These are phyloP conservation scores for Harringtonia aguacate DNA, from an alignment of 2,329 filamentous ascomycete species.

Conservation along the genomic window DNA sequence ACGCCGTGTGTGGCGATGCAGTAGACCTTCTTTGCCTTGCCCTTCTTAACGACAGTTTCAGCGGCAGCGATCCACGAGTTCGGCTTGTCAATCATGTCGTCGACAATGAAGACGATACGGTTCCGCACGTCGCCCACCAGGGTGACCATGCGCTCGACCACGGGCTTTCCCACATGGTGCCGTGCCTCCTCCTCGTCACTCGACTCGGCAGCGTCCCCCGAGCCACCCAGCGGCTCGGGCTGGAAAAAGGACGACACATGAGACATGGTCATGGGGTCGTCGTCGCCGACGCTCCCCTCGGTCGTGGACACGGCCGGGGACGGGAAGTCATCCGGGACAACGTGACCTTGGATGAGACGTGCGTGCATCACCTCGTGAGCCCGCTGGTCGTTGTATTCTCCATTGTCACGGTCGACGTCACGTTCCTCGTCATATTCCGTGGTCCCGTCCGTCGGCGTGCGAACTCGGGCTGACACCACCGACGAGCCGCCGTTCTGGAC, in stretches of 20 bases:
- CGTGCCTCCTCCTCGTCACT: slow-evolving; percentile 90
- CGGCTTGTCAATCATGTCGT: slow-evolving; percentile 98
- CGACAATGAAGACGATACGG: slow-evolving; percentile 84
- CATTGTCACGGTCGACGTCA: slow-evolving; percentile 25
- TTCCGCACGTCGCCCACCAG: slow-evolving; percentile 91
- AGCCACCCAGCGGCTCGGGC: slow-evolving; percentile 66
- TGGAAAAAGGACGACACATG: slow-evolving; percentile 71
- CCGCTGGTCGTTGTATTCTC: slow-evolving; percentile 64
- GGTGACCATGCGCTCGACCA: slow-evolving; percentile 89
- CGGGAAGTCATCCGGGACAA: slow-evolving; percentile 87
- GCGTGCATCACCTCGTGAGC: slow-evolving; percentile 86
- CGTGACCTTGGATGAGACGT: slow-evolving; percentile 82
- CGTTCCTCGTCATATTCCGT: slow-evolving; percentile 12
- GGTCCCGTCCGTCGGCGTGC: neutral
- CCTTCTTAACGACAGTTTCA: slow-evolving; percentile 90
- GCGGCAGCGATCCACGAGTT: slow-evolving; percentile 96
- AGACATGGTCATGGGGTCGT: slow-evolving; percentile 74
- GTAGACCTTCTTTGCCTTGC: slow-evolving; percentile 85
- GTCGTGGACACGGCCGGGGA: slow-evolving; percentile 65
- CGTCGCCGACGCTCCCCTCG: slow-evolving; percentile 54
- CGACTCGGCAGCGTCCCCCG: slow-evolving; percentile 68
- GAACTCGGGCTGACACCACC: neutral
- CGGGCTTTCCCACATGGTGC: slow-evolving; percentile 39
- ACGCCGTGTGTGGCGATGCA: slow-evolving; percentile 96
- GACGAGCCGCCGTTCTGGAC: neutral